phyloP scores from a whole-genome alignment of 352 stramenopile genomes.

The Pythium folliculosum region DNA sequence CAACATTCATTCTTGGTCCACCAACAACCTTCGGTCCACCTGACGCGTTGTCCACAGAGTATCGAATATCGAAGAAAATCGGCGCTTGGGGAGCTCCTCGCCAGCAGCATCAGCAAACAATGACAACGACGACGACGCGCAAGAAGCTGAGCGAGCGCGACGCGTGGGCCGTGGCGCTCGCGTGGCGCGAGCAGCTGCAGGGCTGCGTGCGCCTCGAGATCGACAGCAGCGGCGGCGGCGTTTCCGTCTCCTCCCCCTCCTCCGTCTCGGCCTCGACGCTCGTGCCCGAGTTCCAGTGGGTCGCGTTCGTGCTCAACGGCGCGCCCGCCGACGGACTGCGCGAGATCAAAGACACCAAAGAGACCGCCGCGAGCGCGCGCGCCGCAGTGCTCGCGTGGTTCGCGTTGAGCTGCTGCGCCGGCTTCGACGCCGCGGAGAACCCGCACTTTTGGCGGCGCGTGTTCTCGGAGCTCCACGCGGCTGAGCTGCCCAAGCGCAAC shows the following conservation, averaged over 20 bases:
- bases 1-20: too few species aligned
- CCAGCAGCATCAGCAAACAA: background rate
- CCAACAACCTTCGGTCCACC: background rate
- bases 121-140: background rate
- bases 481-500: background rate
- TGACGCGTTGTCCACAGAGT: too few species aligned
- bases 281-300: slow-evolving; percentile 14
- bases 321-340: background rate
- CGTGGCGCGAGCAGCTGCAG: slow-evolving; percentile 18
- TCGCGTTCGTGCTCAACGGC: slow-evolving; percentile 7
- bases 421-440: slow-evolving; percentile 5
- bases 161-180: slow-evolving; percentile 19
- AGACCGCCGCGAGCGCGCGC: background rate
- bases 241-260: too few species aligned
- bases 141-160: slow-evolving; percentile 18
- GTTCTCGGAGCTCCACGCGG: slow-evolving; percentile 12
- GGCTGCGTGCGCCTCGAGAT: slow-evolving; percentile 18
- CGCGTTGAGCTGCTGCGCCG: slow-evolving; percentile 15
- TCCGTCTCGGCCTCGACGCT: background rate
- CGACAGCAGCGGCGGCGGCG: background rate
- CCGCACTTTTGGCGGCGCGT: slow-evolving; percentile 23
- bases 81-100: background rate
- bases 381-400: slow-evolving; percentile 10
- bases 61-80: slow-evolving; percentile 5
- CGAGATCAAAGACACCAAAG: slow-evolving; percentile 14